Conservation (phyloP, 768 basidiomycete species). For the Boletus reticuloceps region DNA sequence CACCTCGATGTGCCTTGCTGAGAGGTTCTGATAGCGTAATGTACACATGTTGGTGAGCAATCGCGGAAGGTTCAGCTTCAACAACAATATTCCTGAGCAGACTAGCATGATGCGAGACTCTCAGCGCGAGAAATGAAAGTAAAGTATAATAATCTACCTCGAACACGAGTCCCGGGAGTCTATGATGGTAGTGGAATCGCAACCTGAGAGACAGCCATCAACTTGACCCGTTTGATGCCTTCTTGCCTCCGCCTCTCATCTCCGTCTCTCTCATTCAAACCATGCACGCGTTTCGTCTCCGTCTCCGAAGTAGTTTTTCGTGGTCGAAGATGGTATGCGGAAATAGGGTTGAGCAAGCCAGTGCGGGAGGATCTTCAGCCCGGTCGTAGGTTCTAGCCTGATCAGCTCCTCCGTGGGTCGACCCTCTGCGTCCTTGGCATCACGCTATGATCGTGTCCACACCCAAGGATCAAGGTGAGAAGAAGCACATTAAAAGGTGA, state of each 20-base stretch:
- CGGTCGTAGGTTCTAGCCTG: conserved; percentile 43
- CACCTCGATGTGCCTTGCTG: too few species aligned
- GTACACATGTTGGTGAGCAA: too few species aligned
- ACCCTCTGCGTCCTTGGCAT: conserved; percentile 37
- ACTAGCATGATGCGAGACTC: too few species aligned
- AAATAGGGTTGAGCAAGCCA: conserved; percentile 76
- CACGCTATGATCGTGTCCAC: conserved; percentile 36
- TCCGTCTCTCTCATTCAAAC: background rate
- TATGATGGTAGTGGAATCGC: background rate
- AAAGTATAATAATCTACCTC: too few species aligned
- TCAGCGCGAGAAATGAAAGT: too few species aligned
- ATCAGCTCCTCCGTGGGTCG: conserved; percentile 37
- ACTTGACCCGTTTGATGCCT: conserved; percentile 8
- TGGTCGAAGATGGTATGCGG: conserved; percentile 4
- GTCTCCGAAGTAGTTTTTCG: background rate
- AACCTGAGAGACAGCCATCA: background rate
- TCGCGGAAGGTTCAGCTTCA: too few species aligned
- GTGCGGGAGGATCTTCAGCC: conserved; percentile 55
- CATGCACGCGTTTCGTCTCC: conserved; percentile 9
- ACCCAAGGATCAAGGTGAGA: background rate
- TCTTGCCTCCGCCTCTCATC: background rate
- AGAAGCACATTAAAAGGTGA: background rate
- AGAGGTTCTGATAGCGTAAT: too few species aligned
- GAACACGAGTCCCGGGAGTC: background rate
- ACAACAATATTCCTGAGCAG: too few species aligned